Base-by-base conservation (phyloP, 768 basidiomycete genomes). In the Russula abietina region DNA sequence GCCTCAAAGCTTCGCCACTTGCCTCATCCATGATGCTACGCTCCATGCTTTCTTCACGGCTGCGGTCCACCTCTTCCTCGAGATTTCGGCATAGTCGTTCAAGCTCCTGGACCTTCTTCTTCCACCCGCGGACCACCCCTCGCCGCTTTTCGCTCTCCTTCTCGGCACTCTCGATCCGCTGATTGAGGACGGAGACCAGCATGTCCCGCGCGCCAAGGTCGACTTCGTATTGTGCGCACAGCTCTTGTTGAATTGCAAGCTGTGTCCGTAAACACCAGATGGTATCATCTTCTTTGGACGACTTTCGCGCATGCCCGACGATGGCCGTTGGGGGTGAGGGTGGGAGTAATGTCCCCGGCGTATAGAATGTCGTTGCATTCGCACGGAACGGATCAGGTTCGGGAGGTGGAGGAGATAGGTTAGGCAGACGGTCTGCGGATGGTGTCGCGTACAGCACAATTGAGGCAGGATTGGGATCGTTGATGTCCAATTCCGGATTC, bases 41-140 rank as follows among this genome's bases (percentile, higher is more conserved):
- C 63, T 89, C 88, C 73, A 92, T 76, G 69, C 87, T 90, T 69
- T 91, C 90, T 67, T 89, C 85, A 45, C 93, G 80, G 48, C 88
- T 88, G 8, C 83, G 79, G 64, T 98, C 95, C 32, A 95, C 89
- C 70, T 95, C 89, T 70, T 95, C 93, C 76, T 96, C 89, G 33
- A 88, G 77, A 60, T 78, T 75, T 17, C 84, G 79, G 57, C 86
- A 85, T 63, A 82, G 77, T 65, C 77, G 80, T 74, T 92, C 89
- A 52, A 93, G 75, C 65, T 91, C 88, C 57, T 78, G 77, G 3
- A 91, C 86, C 66, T 88, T 89, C 76, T 88, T 88, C 76, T 85
- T 88, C 86, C 88, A 90, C 19, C 75, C 75, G 43, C 80, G 76
- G 38, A 89, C 71, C 0, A 81, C 75, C 17, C 63, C 74, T 70